These are phyloP conservation scores for Neonectria sp. DNA, from an alignment of 2,329 filamentous ascomycete species.

Conservation along the genomic window DNA sequence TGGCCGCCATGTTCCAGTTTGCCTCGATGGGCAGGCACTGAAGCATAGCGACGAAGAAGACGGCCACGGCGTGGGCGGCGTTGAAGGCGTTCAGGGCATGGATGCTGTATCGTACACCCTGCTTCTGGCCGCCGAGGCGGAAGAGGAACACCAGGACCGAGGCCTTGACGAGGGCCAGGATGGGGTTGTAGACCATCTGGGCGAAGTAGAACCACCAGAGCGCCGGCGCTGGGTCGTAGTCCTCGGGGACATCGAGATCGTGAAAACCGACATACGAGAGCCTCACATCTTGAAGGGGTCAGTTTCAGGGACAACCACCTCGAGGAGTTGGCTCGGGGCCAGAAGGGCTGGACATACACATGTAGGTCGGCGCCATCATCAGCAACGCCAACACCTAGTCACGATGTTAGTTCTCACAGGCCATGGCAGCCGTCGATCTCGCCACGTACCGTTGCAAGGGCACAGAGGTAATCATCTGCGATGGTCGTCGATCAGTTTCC, in stretches of 20 bases:
- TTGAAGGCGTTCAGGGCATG: slow-evolving; percentile 54
- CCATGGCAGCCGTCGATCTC: neutral
- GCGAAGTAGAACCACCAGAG: slow-evolving; percentile 55
- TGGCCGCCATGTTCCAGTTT: slow-evolving; percentile 25
- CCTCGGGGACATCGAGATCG: slow-evolving; percentile 18
- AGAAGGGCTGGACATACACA: slow-evolving; percentile 26
- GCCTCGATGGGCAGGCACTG: slow-evolving; percentile 53
- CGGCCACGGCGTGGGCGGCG: slow-evolving; percentile 49
- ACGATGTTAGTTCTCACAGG: slow-evolving; percentile 6
- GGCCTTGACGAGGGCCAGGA: slow-evolving; percentile 61
- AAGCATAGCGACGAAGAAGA: slow-evolving; percentile 56
- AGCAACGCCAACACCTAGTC: slow-evolving; percentile 28
- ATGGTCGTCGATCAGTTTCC: slow-evolving; percentile 13
- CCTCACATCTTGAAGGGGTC: slow-evolving; percentile 25
- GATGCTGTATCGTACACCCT: slow-evolving; percentile 45
- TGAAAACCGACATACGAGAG: slow-evolving; percentile 30
- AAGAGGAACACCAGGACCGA: slow-evolving; percentile 61
- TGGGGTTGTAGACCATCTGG: slow-evolving; percentile 61
- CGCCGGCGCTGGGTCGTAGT: slow-evolving; percentile 18
- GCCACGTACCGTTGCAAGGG: slow-evolving; percentile 28
- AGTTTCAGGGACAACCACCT: neutral
- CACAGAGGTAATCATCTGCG: slow-evolving; percentile 31
- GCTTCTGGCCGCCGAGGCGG: slow-evolving; percentile 55
- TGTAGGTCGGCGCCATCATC: slow-evolving; percentile 29
- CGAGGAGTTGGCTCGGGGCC: neutral